Evolutionary conservation across 352 stramenopile genomes (phyloP), one percentile per base, ranked within the genome.

Genomic region (Globisporangium emineosum): DNA sequence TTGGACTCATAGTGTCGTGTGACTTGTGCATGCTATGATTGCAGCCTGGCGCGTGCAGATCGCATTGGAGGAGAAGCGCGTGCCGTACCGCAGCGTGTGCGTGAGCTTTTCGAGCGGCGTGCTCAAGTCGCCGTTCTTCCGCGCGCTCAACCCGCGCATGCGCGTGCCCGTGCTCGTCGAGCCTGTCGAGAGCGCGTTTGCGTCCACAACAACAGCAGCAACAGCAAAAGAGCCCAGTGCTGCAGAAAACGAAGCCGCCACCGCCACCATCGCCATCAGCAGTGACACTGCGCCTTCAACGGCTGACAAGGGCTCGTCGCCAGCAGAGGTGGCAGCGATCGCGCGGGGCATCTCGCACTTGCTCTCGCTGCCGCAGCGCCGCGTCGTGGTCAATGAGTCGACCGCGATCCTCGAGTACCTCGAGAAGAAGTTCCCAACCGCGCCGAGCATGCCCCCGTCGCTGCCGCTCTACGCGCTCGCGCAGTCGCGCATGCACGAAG

Each of bases 21-120:
- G 1, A 57, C 0, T 25, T n/a, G n/a, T n/a, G n/a, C n/a, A n/a
- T n/a, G n/a, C n/a, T n/a, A n/a, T n/a, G n/a, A n/a, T n/a, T n/a
- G 23, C 57, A 94, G 86, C 86, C 0, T 94, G 86, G 86, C 81
- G 86, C n/a, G 86, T 92, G 30, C 68, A 92, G 17, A 91, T 94
- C 54, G 83, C 81, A 32, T 64, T 94, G 40, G 83, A 94, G 47
- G 86, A 94, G 68, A 94, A 94, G 68, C 65, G 73, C 23, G 53
- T 94, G 51, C 68, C 80, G 63, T 92, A 92, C 66, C 86, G 83
- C 54, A 91, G 86, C 52, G 78, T 94, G 10, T 94, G 83, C 51
- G 82, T 91, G 66, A 91, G 81, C 35, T 94, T 94, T 72, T 90
- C 83, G 0, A 94, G 86, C 50, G 86, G 86, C 42, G 83, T 94